Percentiles rank a stretch among this genome's conserved stretches.
These are phyloP conservation scores for Sporisorium exsertum DNA, from an alignment of 1,284 basidiomycete species.

Conservation along the genomic window DNA sequence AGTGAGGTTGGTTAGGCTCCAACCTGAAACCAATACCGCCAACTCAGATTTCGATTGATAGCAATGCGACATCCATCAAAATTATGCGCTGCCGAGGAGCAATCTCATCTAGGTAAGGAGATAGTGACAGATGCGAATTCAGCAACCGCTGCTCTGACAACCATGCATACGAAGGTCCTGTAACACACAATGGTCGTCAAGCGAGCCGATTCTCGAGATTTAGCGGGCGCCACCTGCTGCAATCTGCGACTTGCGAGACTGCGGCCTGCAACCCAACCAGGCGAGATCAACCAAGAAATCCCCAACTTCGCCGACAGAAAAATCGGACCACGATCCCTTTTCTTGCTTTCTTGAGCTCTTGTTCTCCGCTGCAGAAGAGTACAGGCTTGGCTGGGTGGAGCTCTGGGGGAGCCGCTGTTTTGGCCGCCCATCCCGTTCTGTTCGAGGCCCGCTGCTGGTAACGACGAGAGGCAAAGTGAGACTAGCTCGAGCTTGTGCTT, in stretches of 20 bases:
- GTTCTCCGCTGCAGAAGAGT: neutral
- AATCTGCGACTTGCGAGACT: neutral
- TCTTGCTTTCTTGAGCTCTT: neutral
- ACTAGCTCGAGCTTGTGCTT: neutral
- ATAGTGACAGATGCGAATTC: neutral
- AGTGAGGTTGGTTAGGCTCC: neutral
- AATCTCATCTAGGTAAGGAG: neutral
- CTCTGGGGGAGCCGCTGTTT: neutral
- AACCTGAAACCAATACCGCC: neutral
- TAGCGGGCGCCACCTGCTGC: slow-evolving; percentile 18
- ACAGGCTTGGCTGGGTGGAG: neutral
- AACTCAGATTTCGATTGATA: neutral
- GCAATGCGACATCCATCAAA: slow-evolving; percentile 3
- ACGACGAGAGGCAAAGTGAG: neutral
- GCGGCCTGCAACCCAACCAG: slow-evolving; percentile 5
- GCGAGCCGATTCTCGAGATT: slow-evolving; percentile 25
- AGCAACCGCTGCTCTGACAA: neutral
- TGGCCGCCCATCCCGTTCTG: neutral
- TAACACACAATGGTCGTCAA: neutral
- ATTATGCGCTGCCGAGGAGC: neutral
- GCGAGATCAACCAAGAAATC: slow-evolving; percentile 1
- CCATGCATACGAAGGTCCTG: neutral
- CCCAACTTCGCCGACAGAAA: slow-evolving; percentile 1
- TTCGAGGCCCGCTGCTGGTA: neutral
- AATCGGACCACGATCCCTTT: neutral